Evolutionary conservation across 192 early-diverging fungal genomes (phyloP), one percentile per base, ranked within the genome.

Genomic region (Dimargaris xerosporica): DNA sequence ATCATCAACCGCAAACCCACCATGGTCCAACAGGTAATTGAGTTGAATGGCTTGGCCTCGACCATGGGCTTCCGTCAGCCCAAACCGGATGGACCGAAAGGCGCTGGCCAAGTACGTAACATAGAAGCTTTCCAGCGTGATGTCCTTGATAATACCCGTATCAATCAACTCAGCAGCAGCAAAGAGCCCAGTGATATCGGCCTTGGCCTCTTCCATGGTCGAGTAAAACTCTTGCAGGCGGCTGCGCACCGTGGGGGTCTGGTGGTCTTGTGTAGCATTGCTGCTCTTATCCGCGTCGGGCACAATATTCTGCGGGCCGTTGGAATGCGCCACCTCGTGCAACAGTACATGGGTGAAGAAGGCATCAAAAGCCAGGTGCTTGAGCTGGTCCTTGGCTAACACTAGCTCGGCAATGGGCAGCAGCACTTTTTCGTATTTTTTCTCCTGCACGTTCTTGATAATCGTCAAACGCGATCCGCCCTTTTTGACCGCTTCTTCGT

Each of bases 121-220:
- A 65, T 83, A 88, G 67, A 88, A 85, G 52, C 83, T 73, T 42
- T 76, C 67, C 44, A 78, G 69, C 0, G 71, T 75, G 17, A 85
- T 80, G 31, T 82, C 72, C 21, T 77, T 73, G 34, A 86, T 77
- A 5, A 72, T 62, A 9, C 84, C 80, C 11, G 70, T 61, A 51
- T 85, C 78, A 15, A 88, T 73, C 26, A 88, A 66, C 45, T 86
- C 64, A 29, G 67, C 62, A 10, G 80, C 75, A 9, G 82, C 83
- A 66, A 85, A 84, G 16, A 86, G 64, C 0, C 78, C 85, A 30
- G 78, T 70, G 61, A 87, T 87, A 52, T 87, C 84, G 54, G 86
- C 86, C 71, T 88, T 88, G 25, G 86, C 84, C 64, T 88, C 86
- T 60, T 88, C 86, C 59, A 88, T 80, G 5, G 83, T 76, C 67